Percentiles rank a stretch among this genome's conserved stretches.
These are phyloP conservation scores for Aspergillus hiratsukae DNA, from an alignment of 2,329 filamentous ascomycete genomes.

Conservation along the genomic window DNA sequence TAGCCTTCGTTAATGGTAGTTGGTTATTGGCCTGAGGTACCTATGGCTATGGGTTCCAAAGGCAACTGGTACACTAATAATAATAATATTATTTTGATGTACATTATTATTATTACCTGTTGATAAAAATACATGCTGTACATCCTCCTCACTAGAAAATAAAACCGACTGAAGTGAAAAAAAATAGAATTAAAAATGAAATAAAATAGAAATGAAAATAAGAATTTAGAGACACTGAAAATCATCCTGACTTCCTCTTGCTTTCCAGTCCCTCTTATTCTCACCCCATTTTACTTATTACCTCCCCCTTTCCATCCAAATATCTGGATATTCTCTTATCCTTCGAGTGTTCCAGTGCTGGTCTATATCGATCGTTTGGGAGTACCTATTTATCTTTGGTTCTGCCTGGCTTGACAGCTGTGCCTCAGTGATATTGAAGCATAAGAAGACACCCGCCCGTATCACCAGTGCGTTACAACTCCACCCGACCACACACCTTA, in stretches of 20 bases:
- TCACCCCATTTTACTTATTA: background rate
- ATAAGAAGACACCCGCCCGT: background rate
- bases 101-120: background rate
- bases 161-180: background rate
- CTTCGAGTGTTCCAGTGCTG: background rate
- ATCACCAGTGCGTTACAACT: background rate
- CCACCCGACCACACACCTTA: background rate
- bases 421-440: background rate
- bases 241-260: background rate
- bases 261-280: background rate
- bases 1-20: background rate
- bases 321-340: background rate
- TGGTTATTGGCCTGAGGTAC: background rate
- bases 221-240: background rate
- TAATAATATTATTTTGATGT: background rate
- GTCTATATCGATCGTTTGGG: background rate
- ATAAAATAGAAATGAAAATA: background rate
- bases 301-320: background rate
- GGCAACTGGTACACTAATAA: background rate
- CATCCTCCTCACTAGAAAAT: background rate
- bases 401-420: background rate
- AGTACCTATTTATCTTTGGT: background rate
- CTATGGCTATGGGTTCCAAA: background rate
- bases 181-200: background rate
- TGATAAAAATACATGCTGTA: background rate